Conservation (phyloP, 2,329 filamentous ascomycete species). For the Metarhizium rileyi region DNA sequence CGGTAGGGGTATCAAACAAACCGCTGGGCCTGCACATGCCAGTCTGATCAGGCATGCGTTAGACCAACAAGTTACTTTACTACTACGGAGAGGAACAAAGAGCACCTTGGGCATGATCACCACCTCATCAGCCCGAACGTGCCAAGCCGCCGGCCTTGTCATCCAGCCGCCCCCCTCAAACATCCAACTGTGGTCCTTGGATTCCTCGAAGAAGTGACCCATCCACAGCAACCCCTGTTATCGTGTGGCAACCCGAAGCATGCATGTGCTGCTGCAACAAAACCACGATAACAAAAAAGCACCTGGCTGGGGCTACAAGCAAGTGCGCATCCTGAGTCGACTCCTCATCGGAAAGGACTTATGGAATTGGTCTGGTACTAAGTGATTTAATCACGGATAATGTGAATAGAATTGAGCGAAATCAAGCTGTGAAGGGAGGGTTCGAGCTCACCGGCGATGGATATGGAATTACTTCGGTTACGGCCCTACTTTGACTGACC, state of each 20-base stretch:
- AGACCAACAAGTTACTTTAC: too few relatives aligned
- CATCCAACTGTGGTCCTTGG: not conserved
- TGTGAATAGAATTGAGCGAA: too few relatives aligned
- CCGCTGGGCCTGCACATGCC: not conserved
- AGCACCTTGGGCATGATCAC: not conserved
- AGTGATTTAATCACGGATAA: too few relatives aligned
- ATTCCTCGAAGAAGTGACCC: not conserved
- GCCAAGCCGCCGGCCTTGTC: not conserved
- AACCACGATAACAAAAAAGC: not conserved
- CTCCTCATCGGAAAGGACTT: too few relatives aligned
- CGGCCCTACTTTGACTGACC: too few relatives aligned
- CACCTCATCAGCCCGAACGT: not conserved
- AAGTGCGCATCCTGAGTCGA: not conserved
- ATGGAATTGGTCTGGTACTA: too few relatives aligned
- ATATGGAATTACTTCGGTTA: too few relatives aligned
- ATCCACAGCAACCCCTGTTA: not conserved
- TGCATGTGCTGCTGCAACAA: not conserved
- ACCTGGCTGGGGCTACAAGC: not conserved
- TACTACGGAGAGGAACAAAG: too few relatives aligned
- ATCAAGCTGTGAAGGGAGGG: too few relatives aligned
- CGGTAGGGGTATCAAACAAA: too few relatives aligned
- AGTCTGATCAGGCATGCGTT: too few relatives aligned
- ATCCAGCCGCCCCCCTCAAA: not conserved
- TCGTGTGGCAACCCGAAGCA: not conserved
- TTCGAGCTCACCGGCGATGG: too few relatives aligned